Base-by-base conservation (phyloP, 73 alveolate species). In the Paramecium caudatum region DNA sequence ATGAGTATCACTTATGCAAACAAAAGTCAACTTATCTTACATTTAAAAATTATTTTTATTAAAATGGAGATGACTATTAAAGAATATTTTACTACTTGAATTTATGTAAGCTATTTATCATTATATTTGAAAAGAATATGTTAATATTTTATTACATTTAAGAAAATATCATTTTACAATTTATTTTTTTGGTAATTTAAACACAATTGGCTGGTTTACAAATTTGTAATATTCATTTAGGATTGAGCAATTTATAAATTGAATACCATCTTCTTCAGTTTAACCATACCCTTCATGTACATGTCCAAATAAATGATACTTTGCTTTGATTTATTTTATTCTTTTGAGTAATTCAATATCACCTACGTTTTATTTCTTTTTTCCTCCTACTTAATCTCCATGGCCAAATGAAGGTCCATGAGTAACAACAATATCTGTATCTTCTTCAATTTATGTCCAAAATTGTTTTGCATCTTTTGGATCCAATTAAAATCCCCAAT, bases 251-350 rank as follows among this genome's bases (percentile, higher is more conserved):
- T 74, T 74, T 0, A 74, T 74, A 45, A 74, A 74, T 0, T 19
- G 36, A 8, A 74, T 47, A 8, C 88, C 88, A 9, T 74, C 88
- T 19, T 74, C 0, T 15, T 74, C 88, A 15, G 43, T 12, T 45
- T 8, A 2, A 16, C 88, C 88, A 74, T 39, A 74, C 16, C 48
- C 69, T 41, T 74, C 88, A 74, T 74, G 88, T 1, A 74, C 43
- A 41, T 74, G 88, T 8, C 88, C 88, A 74, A 74, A 74, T 21
- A 74, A 41, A 74, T 74, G 88, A 43, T 74, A 74, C 19, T 74
- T 74, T 0, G 88, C 69, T 21, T 43, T n/a, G 1, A 74, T 74
- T 41, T 74, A 0, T 37, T 21, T 15, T 16, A 74, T 27, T 27
- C 39, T n/a, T 21, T 74, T 74, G 16, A 74, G 30, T 9, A 74